Conservation (phyloP, 2,329 filamentous ascomycete genomes). For the Apiospora pterosperma region DNA sequence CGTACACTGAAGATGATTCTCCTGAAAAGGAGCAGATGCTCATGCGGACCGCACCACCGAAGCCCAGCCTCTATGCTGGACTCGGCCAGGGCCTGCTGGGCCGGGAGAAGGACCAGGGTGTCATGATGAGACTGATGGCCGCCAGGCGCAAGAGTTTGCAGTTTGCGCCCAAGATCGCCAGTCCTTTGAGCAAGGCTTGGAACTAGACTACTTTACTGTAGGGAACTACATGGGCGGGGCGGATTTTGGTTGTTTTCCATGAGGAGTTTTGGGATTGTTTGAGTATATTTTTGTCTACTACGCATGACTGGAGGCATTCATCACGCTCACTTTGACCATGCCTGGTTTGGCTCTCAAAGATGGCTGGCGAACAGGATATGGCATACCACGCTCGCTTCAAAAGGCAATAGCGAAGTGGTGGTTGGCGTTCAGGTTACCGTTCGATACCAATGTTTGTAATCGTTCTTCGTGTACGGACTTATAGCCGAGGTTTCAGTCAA, state of each 20-base stretch:
- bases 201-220: conserved; percentile 17
- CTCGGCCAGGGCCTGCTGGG: conserved; percentile 43
- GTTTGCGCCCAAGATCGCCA: conserved; percentile 72
- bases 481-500: neutral
- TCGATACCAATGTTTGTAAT: neutral
- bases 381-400: neutral
- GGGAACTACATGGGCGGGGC: neutral
- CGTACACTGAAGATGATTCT: conserved; percentile 30
- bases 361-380: neutral
- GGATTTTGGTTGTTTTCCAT: neutral
- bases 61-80: conserved; percentile 33
- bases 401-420: neutral
- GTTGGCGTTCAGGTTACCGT: neutral
- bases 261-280: neutral
- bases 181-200: conserved; percentile 63
- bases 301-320: neutral
- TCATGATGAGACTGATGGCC: conserved; percentile 63
- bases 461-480: neutral
- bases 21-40: conserved; percentile 35
- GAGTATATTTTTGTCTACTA: neutral
- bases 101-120: conserved; percentile 50
- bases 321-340: neutral
- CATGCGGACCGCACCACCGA: conserved; percentile 54
- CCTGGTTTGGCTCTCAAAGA: neutral
- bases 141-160: conserved; percentile 75